phyloP scores from a whole-genome alignment of 768 basidiomycete species.

The Scleroderma bovista region DNA sequence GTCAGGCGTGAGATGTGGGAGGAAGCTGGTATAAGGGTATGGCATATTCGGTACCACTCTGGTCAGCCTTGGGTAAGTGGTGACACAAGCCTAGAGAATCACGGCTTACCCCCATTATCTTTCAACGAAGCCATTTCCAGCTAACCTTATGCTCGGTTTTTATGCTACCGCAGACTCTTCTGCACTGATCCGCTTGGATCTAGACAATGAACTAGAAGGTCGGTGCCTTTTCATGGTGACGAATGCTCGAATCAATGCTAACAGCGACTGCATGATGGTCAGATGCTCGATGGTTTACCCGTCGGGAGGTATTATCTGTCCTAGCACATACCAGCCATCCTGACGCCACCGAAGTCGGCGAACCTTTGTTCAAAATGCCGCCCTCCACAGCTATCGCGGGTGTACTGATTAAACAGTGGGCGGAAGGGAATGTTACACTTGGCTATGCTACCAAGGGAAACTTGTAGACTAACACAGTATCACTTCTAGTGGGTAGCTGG shows the following conservation, averaged over 20 bases:
- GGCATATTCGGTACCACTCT: slow-evolving; percentile 80
- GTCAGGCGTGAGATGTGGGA: slow-evolving; percentile 93
- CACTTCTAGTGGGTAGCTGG: too few species aligned
- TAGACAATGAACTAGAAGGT: slow-evolving; percentile 97
- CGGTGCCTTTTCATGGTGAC: slow-evolving; percentile 16
- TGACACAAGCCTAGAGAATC: background rate
- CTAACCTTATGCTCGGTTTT: slow-evolving; percentile 88
- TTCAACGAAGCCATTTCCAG: slow-evolving; percentile 73
- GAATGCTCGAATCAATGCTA: background rate
- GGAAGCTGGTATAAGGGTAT: slow-evolving; percentile 87
- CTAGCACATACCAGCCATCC: slow-evolving; percentile 35
- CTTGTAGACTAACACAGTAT: slow-evolving; percentile 39
- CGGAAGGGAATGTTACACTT: slow-evolving; percentile 47
- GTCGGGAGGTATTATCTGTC: slow-evolving; percentile 61
- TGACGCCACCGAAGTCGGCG: slow-evolving; percentile 23
- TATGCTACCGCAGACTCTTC: slow-evolving; percentile 72
- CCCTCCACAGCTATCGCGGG: slow-evolving; percentile 77
- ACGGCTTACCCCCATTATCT: slow-evolving; percentile 1
- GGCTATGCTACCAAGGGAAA: slow-evolving; percentile 38
- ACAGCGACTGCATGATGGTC: slow-evolving; percentile 1
- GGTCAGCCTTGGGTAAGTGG: slow-evolving; percentile 75
- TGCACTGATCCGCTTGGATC: slow-evolving; percentile 72
- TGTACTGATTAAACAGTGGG: slow-evolving; percentile 82
- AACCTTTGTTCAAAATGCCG: slow-evolving; percentile 67
- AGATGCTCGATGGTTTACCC: slow-evolving; percentile 91